Evolutionary conservation across 768 basidiomycete species (phyloP).

Genomic region (Boletus rubescentipes): DNA sequence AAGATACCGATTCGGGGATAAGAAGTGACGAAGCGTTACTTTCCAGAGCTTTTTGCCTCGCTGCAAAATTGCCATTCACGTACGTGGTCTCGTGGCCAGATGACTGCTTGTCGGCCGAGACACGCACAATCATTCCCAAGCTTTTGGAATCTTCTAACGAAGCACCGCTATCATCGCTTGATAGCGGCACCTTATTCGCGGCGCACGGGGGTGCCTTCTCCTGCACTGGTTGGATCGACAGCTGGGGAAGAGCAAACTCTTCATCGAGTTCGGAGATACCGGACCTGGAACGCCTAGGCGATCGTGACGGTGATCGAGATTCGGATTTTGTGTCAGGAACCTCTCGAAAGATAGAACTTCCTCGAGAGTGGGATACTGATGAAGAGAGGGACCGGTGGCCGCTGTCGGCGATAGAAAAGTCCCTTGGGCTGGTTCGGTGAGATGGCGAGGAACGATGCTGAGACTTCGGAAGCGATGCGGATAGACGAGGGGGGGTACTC

Average conservation of each 20-base stretch:
- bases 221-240: conserved; percentile 33
- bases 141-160: conserved; percentile 18
- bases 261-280: conserved; percentile 28
- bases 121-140: conserved; percentile 18
- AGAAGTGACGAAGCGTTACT: conserved; percentile 11
- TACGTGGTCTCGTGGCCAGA: conserved; percentile 25
- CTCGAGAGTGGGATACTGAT: conserved; percentile 24
- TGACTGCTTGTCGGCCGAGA: conserved; percentile 14
- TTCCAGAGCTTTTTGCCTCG: conserved; percentile 13
- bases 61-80: conserved; percentile 19
- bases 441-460: conserved; percentile 26
- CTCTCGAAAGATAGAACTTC: conserved; percentile 31
- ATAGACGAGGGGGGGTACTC: conserved; percentile 32
- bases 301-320: conserved; percentile 52
- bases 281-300: conserved; percentile 39
- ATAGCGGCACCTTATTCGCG: conserved; percentile 13
- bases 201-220: conserved; percentile 30
- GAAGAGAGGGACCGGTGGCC: conserved; percentile 19
- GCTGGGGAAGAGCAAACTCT: conserved; percentile 16
- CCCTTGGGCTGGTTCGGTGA: conserved; percentile 7
- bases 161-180: conserved; percentile 9
- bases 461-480: conserved; percentile 14
- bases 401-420: conserved; percentile 4
- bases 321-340: conserved; percentile 34
- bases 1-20: conserved; percentile 8